phyloP scores from a whole-genome alignment of 2,329 filamentous ascomycete species.

The Juglanconis juglandina region DNA sequence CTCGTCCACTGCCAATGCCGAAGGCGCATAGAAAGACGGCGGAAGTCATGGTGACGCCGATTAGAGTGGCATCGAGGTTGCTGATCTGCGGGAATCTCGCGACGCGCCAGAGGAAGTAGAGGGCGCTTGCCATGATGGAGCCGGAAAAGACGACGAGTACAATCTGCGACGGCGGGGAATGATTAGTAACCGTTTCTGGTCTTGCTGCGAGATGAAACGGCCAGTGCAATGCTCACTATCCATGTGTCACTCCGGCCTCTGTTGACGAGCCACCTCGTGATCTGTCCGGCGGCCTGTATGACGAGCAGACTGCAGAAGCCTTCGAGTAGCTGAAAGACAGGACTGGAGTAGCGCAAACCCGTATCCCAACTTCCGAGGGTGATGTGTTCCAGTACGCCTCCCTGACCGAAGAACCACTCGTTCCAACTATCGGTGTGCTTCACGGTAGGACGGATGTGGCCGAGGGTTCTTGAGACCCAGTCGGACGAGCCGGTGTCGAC shows the following conservation, averaged over 20 bases:
- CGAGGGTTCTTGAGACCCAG: slow-evolving; percentile 81
- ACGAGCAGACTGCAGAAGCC: slow-evolving; percentile 95
- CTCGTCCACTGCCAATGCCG: slow-evolving; percentile 88
- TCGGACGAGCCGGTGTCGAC: slow-evolving; percentile 74
- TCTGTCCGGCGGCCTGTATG: slow-evolving; percentile 91
- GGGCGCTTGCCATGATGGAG: slow-evolving; percentile 85
- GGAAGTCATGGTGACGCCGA: slow-evolving; percentile 88
- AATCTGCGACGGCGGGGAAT: slow-evolving; percentile 58
- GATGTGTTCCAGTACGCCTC: slow-evolving; percentile 74
- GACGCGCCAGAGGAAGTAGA: slow-evolving; percentile 96
- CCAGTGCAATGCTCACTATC: slow-evolving; percentile 64
- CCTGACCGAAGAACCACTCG: slow-evolving; percentile 85
- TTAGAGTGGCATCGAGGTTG: slow-evolving; percentile 87
- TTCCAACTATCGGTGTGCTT: slow-evolving; percentile 61
- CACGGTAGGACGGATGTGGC: slow-evolving; percentile 57
- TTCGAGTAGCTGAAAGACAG: slow-evolving; percentile 89
- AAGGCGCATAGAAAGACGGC: slow-evolving; percentile 90
- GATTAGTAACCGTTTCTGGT: slow-evolving; percentile 28
- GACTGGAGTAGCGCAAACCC: slow-evolving; percentile 82
- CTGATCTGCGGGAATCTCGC: slow-evolving; percentile 89
- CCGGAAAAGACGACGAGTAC: slow-evolving; percentile 82
- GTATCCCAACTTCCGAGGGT: slow-evolving; percentile 88
- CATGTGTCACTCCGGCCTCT: slow-evolving; percentile 89
- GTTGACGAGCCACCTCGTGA: slow-evolving; percentile 93
- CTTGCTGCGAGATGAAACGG: not conserved